Evolutionary conservation across 257 asterid genomes (phyloP), one percentile per base, ranked within the genome.

Genomic region (Solanum corneliomulleri): DNA sequence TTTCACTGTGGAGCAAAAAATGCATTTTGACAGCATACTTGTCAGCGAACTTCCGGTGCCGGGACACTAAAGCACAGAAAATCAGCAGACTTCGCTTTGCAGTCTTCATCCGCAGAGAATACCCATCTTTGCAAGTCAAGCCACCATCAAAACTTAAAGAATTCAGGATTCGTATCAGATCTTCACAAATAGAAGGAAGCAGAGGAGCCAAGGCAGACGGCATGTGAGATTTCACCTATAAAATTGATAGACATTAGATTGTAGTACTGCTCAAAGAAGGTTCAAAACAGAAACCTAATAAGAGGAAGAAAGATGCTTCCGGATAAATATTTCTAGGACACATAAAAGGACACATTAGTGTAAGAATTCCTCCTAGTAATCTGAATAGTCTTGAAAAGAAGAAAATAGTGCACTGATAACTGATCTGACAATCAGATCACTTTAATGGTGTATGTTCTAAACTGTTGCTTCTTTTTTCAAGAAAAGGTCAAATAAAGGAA

Each of bases 181-280:
- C 91, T 21, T 82, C 85, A 85, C 92, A 91, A 87, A 89, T 83
- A 71, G 92, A 87, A 74, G 91, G 91, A 85, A 91, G 90, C 41
- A 81, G 39, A 76, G 92, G 91, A 87, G 88, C 90, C 90, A 91
- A 87, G 87, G 92, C 90, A 83, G 90, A 87, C 11, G 93, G 92
- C 93, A 91, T 87, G 85, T 91, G 93, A 75, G 93, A 91, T 69
- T 91, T 86, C 89, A 91, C 92, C 93, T 91, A 60, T 83, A 75
- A 87, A 86, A 86, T 81, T 12, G 42, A 47, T 33, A 56, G 77
- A 58, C 62, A 25, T 81, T 68, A 49, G 81, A 39, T 31, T 29
- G 45, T 52, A 49, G 7, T 60, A 45, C 45, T 76, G 68, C 44
- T 47, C 29, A 47, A 77, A 80, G 68, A n/a, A 80, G 64, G 25